Conservation (phyloP, 2,329 filamentous ascomycete species). For the Exophiala aquamarina region DNA sequence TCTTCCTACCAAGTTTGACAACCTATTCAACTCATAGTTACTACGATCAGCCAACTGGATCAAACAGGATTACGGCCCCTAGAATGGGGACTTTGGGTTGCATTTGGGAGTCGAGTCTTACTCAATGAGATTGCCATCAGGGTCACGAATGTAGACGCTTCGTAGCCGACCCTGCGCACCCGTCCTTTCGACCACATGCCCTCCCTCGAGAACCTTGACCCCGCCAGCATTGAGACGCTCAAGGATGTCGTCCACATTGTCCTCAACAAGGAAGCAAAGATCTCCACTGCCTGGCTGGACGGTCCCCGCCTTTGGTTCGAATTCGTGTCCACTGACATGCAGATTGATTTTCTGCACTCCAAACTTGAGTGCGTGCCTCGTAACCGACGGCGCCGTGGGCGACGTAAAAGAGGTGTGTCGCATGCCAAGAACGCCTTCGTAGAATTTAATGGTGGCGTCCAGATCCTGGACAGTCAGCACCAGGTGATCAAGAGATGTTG, state of each 20-base stretch:
- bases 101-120: conserved; percentile 37
- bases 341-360: conserved; percentile 63
- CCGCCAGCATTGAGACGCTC: conserved; percentile 42
- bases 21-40: neutral
- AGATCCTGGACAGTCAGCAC: conserved; percentile 59
- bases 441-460: conserved; percentile 53
- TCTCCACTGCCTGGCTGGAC: conserved; percentile 60
- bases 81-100: no score
- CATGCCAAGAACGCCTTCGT: conserved; percentile 59
- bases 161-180: conserved; percentile 56
- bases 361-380: conserved; percentile 56
- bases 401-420: conserved; percentile 52
- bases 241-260: conserved; percentile 50
- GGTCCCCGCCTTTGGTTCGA: conserved; percentile 57
- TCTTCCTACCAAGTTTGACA: conserved; percentile 13
- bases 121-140: conserved; percentile 64
- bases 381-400: conserved; percentile 34
- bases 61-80: neutral
- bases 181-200: conserved; percentile 53
- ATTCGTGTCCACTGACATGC: conserved; percentile 58
- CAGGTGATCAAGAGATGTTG: conserved; percentile 58
- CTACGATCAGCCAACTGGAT: neutral
- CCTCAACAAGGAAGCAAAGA: conserved; percentile 59
- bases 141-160: conserved; percentile 62
- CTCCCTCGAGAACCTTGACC: conserved; percentile 52